A percentile compares a stretch with the other conserved stretches of the same genome.
phyloP scores from a whole-genome alignment of 2,329 filamentous ascomycete species.

The Fusarium decemcellulare region DNA sequence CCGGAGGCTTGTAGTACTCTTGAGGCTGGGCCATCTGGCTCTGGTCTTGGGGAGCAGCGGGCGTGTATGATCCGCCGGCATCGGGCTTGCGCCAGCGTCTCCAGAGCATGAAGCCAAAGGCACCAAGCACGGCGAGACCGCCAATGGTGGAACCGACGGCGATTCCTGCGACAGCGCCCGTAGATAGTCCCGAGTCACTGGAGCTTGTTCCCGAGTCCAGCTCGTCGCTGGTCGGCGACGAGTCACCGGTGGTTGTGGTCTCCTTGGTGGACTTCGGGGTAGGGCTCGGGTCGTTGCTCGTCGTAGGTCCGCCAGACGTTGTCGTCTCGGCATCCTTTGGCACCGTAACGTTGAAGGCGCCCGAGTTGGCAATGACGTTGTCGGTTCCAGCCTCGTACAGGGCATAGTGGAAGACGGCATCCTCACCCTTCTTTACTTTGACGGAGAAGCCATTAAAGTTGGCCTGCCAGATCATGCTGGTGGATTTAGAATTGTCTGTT shows the following conservation, averaged over 20 bases:
- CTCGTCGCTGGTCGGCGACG: neutral
- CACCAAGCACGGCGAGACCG: constrained; percentile 33
- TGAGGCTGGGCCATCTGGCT: constrained; percentile 19
- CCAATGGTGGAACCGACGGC: constrained; percentile 43
- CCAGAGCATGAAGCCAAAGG: constrained; percentile 42
- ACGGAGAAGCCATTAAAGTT: constrained; percentile 29
- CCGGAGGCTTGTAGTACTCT: constrained; percentile 30
- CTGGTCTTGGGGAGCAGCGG: neutral
- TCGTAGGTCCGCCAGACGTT: constrained; percentile 10
- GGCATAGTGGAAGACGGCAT: constrained; percentile 38
- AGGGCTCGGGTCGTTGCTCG: constrained; percentile 10
- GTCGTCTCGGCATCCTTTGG: constrained; percentile 4
- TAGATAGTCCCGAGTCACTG: constrained; percentile 24
- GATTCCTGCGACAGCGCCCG: constrained; percentile 44
- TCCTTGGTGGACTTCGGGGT: neutral
- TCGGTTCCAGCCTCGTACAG: constrained; percentile 28
- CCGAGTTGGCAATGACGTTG: constrained; percentile 27
- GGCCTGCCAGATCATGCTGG: constrained; percentile 39
- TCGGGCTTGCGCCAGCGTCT: constrained; percentile 28
- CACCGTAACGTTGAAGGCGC: constrained; percentile 42
- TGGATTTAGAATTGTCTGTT: constrained; percentile 38
- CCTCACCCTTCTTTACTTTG: constrained; percentile 18
- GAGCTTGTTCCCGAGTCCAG: neutral
- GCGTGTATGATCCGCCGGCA: constrained; percentile 10
- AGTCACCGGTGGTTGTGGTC: neutral